A percentile compares a stretch with the other conserved stretches of the same genome.
These are phyloP conservation scores for Didymosphaeria variabile DNA, from an alignment of 2,329 filamentous ascomycete species.

Conservation along the genomic window DNA sequence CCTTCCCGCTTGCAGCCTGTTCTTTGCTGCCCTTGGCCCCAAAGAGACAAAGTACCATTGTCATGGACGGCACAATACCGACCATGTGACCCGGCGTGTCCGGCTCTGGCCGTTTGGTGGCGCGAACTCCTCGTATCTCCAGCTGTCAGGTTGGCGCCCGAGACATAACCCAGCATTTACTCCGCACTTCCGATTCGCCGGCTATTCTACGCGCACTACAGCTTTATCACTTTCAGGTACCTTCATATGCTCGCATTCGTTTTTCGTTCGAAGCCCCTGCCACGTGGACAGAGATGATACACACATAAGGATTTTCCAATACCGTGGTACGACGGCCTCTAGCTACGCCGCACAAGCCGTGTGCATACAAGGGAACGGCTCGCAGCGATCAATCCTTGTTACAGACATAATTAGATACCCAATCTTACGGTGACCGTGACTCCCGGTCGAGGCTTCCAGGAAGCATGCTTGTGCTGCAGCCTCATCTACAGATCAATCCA, in stretches of 20 bases:
- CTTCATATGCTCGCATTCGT: not conserved
- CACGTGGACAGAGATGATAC: constrained; percentile 5
- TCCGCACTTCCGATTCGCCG: not conserved
- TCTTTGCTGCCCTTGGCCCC: not conserved
- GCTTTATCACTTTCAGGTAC: not conserved
- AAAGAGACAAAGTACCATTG: not conserved
- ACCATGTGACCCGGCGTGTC: not conserved
- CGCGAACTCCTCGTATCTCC: constrained; percentile 3
- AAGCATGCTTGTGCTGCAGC: not conserved
- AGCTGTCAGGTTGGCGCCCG: constrained; percentile 7
- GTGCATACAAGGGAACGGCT: not conserved
- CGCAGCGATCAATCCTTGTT: not conserved
- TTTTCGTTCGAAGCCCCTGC: not conserved
- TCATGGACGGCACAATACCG: not conserved
- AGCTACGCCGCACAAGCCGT: not conserved
- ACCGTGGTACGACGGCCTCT: not conserved
- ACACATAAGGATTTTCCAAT: not conserved
- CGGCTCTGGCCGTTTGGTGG: constrained; percentile 1
- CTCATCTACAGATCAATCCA: not conserved
- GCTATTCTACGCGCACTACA: not conserved
- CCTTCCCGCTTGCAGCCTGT: not conserved
- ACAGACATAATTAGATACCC: not conserved
- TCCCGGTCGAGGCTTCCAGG: not conserved
- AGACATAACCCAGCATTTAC: not conserved
- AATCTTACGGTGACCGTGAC: not conserved